phyloP scores from a whole-genome alignment of 2,329 filamentous ascomycete species.

The Malbranchea cinnamomea region DNA sequence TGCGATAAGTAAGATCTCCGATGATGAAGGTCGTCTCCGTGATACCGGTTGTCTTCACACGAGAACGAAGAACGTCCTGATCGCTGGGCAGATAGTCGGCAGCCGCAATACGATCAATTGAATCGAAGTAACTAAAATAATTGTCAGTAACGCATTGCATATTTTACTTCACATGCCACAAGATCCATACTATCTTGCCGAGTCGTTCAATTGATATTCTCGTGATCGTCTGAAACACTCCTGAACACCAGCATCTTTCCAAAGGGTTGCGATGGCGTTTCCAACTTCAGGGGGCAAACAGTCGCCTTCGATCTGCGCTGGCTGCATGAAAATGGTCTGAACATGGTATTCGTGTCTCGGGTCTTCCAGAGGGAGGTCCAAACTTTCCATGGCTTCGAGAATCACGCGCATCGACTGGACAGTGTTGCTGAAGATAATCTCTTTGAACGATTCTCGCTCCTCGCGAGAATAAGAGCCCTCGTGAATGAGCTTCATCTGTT shows the following conservation, averaged over 20 bases:
- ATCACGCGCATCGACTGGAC: slow-evolving; percentile 58
- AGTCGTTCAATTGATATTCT: slow-evolving; percentile 94
- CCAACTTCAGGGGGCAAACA: slow-evolving; percentile 88
- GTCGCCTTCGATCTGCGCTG: slow-evolving; percentile 89
- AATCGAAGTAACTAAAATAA: slow-evolving; percentile 74
- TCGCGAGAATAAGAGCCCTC: slow-evolving; percentile 97
- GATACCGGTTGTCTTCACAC: slow-evolving; percentile 96
- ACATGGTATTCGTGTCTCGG: slow-evolving; percentile 92
- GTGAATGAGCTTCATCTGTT: slow-evolving; percentile 99
- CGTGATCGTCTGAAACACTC: slow-evolving; percentile 90
- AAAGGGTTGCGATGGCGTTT: slow-evolving; percentile 78
- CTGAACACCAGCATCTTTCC: slow-evolving; percentile 86
- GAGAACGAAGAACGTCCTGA: slow-evolving; percentile 85
- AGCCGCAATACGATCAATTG: slow-evolving; percentile 76
- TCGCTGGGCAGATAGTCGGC: slow-evolving; percentile 92
- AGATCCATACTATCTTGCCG: slow-evolving; percentile 71
- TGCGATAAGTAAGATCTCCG: slow-evolving; percentile 83
- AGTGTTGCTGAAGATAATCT: slow-evolving; percentile 59
- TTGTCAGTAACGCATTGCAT: slow-evolving; percentile 18
- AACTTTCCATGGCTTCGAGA: slow-evolving; percentile 52
- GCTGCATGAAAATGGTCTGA: slow-evolving; percentile 97
- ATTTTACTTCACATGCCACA: too few relatives aligned
- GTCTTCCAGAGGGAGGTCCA: slow-evolving; percentile 72
- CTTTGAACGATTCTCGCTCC: slow-evolving; percentile 54
- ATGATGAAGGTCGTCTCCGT: slow-evolving; percentile 95